Conservation (phyloP, 768 basidiomycete genomes). For the Sarcodon sp. region DNA sequence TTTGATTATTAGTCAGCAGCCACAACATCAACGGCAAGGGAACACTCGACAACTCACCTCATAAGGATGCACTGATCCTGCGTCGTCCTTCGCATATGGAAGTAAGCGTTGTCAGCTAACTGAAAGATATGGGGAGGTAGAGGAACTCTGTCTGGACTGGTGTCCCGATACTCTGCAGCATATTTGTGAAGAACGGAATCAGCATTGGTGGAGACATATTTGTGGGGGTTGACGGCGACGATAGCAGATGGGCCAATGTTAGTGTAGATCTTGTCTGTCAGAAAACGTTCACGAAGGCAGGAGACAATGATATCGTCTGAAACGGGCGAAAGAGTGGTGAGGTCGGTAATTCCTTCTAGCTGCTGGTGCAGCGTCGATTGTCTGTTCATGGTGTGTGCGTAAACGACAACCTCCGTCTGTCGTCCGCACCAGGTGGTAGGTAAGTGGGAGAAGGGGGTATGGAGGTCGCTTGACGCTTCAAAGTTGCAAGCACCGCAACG, state of each 20-base stretch:
- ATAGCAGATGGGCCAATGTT: slow-evolving; percentile 55
- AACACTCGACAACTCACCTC: slow-evolving; percentile 36
- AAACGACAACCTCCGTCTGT: slow-evolving; percentile 1
- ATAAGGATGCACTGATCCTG: slow-evolving; percentile 89
- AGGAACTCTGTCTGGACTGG: slow-evolving; percentile 42
- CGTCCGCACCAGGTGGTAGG: background rate
- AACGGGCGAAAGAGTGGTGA: slow-evolving; percentile 48
- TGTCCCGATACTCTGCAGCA: slow-evolving; percentile 74
- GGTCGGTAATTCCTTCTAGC: slow-evolving; percentile 62
- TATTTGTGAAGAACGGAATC: slow-evolving; percentile 82
- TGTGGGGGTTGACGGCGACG: slow-evolving; percentile 89
- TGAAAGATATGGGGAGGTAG: slow-evolving; percentile 88
- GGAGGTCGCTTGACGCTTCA: background rate
- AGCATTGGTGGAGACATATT: slow-evolving; percentile 73
- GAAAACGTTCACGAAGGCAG: slow-evolving; percentile 78
- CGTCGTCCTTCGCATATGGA: slow-evolving; percentile 87
- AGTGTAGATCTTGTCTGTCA: slow-evolving; percentile 76
- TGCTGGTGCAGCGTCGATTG: slow-evolving; percentile 42
- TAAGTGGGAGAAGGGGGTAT: background rate
- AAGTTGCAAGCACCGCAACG: too few relatives aligned
- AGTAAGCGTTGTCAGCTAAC: slow-evolving; percentile 83
- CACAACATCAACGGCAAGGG: background rate
- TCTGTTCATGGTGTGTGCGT: slow-evolving; percentile 21
- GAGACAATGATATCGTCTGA: slow-evolving; percentile 80
- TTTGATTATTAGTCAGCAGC: background rate